phyloP scores from a whole-genome alignment of 305 asterid species.

The Fraxinus dipetala region DNA sequence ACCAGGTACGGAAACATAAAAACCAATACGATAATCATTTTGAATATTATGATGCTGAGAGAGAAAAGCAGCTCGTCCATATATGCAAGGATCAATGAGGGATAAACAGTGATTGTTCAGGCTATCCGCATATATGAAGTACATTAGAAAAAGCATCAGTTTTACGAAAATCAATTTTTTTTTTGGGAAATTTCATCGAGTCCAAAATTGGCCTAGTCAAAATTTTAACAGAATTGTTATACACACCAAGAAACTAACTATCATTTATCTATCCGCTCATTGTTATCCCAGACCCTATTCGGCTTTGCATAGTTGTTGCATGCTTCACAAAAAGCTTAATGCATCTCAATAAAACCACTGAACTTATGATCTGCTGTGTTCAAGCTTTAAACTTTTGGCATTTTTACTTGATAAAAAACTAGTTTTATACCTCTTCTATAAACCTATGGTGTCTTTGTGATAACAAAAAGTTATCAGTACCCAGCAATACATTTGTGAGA shows the following conservation, averaged over 20 bases:
- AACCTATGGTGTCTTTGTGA: background rate
- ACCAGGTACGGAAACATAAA: slow-evolving; percentile 90
- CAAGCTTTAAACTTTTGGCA: background rate
- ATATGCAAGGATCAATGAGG: slow-evolving; percentile 57
- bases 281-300: background rate
- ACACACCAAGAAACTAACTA: background rate
- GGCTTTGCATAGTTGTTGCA: background rate
- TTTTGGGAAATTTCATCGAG: background rate
- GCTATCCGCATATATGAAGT: slow-evolving; percentile 4
- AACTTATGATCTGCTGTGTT: background rate
- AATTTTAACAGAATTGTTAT: background rate
- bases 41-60: slow-evolving; percentile 61
- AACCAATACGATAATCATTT: slow-evolving; percentile 53
- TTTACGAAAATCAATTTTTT: background rate
- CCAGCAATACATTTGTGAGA: too few species aligned
- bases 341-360: background rate
- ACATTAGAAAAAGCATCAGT: background rate
- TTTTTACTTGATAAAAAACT: background rate
- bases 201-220: background rate
- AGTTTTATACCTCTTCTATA: background rate
- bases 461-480: background rate
- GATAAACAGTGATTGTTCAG: slow-evolving; percentile 15
- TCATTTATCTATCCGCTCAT: background rate
- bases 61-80: slow-evolving; percentile 96
- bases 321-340: background rate